These are phyloP conservation scores for Cyclocybe cylindracea DNA, from an alignment of 768 basidiomycete species.

Conservation along the genomic window DNA sequence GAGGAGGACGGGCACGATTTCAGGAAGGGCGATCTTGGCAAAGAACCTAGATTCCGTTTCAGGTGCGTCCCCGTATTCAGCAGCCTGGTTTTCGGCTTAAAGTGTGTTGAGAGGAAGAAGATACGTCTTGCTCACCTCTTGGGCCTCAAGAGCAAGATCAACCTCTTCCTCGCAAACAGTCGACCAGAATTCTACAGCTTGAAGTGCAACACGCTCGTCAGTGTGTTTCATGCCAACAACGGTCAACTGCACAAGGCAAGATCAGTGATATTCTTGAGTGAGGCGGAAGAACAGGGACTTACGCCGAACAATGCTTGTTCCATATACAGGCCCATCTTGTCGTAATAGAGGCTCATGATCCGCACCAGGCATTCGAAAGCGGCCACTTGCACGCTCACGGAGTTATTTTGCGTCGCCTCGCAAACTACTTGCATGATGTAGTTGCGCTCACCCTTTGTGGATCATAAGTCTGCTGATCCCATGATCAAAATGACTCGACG, in stretches of 20 bases:
- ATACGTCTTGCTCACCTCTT: conserved; percentile 59
- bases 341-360: conserved; percentile 98
- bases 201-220: conserved; percentile 90
- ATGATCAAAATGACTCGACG: conserved; percentile 23
- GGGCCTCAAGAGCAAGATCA: conserved; percentile 86
- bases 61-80: conserved; percentile 85
- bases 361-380: conserved; percentile 94
- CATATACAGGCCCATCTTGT: conserved; percentile 99
- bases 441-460: conserved; percentile 90
- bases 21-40: conserved; percentile 91
- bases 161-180: conserved; percentile 98
- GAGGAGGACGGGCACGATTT: conserved; percentile 92
- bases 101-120: conserved; percentile 8
- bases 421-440: conserved; percentile 99
- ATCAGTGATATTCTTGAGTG: conserved; percentile 9
- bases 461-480: conserved; percentile 9
- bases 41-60: conserved; percentile 88
- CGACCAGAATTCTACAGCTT: conserved; percentile 99
- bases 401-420: conserved; percentile 89
- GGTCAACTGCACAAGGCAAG: conserved; percentile 62
- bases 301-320: conserved; percentile 98
- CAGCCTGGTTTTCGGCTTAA: conserved; percentile 54
- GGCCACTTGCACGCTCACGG: conserved; percentile 86
- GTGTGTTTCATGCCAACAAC: conserved; percentile 96
- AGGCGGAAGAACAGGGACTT: conserved; percentile 31